Base-by-base conservation (phyloP, 495 filamentous ascomycete species). In the Podospora australis region DNA sequence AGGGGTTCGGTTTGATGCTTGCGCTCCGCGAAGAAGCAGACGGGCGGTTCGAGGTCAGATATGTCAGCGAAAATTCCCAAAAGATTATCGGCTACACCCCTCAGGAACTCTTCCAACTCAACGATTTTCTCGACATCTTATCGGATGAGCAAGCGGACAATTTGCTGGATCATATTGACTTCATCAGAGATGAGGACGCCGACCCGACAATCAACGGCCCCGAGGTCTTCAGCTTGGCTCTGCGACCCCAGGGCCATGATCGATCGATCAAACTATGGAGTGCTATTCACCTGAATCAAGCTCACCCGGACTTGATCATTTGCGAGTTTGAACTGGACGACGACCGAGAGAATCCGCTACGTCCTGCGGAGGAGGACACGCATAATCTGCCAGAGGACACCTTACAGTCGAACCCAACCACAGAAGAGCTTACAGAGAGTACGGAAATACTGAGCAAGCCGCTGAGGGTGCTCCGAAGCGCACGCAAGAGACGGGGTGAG, bases 241-340 rank as follows among this genome's bases (percentile, higher is more conserved):
- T 95, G 24, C 75, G 73, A 10, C 62, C 72, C 0, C 80, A 82
- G 0, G 56, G 64, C 25, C 70, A 70, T 11, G 11, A 36, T 19
- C 74, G 65, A 49, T 64, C 68, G 2, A 66, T 79, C 23, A 90
- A 87, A 59, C 65, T 95, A 5, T 96, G 91, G 91, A 95, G 89
- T 65, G 90, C 88, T 24, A 81, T 92, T 47, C 90, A 96, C 61
- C 73, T 83, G 40, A 83, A 79, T 48, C 70, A 78, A 11, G 65
- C 69, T 0, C 79, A 87, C 48, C 75, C 75, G 2, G 79, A 89
- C 39, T 55, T 90, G 23, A 72, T 94, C 16, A 86, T 97, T 28
- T 95, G 88, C 70, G 91, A 97, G 57, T 90, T 97, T 50, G 91
- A 97, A 60, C 63, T 88, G 14, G 88, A 96, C 62, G 83, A 96